Percentiles rank a stretch among this genome's conserved stretches.
phyloP scores from a whole-genome alignment of 257 asterid species.

The Primulina huaijiensis region DNA sequence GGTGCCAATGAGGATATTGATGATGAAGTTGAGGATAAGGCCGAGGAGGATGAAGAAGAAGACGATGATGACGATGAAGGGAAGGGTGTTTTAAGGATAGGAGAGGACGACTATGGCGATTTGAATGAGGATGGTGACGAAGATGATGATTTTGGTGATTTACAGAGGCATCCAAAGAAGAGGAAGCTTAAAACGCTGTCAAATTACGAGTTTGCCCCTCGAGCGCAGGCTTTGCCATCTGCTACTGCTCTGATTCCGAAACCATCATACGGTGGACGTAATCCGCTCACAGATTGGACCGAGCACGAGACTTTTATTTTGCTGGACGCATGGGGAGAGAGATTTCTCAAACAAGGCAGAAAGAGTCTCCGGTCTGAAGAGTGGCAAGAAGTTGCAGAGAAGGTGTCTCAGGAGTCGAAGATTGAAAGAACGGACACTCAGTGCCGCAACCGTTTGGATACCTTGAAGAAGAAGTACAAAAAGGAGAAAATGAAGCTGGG shows the following conservation, averaged over 20 bases:
- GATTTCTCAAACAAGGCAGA: slow-evolving; percentile 52
- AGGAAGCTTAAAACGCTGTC: slow-evolving; percentile 52
- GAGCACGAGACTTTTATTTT: slow-evolving; percentile 47
- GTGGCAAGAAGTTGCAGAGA: slow-evolving; percentile 58
- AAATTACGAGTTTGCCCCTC: slow-evolving; percentile 88
- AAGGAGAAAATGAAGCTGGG: slow-evolving; percentile 46
- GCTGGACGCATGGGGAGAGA: slow-evolving; percentile 52
- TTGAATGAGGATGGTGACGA: slow-evolving; percentile 38
- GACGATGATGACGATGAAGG: slow-evolving; percentile 54
- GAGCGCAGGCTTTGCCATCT: slow-evolving; percentile 46
- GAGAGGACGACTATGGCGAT: slow-evolving; percentile 36
- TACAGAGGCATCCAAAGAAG: slow-evolving; percentile 56
- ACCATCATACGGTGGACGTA: slow-evolving; percentile 41
- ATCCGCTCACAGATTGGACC: slow-evolving; percentile 50
- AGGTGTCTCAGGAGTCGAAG: slow-evolving; percentile 38
- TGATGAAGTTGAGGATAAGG: slow-evolving; percentile 36
- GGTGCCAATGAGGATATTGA: slow-evolving; percentile 19
- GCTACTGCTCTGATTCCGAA: slow-evolving; percentile 24
- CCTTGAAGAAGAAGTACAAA: slow-evolving; percentile 53
- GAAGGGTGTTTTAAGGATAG: slow-evolving; percentile 46
- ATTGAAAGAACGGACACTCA: slow-evolving; percentile 52
- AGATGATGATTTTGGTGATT: slow-evolving; percentile 46
- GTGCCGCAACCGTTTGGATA: slow-evolving; percentile 53
- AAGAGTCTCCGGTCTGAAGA: slow-evolving; percentile 57
- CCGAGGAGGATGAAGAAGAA: slow-evolving; percentile 35